Base-by-base conservation (phyloP, 176 grass and related monocot species). In the Oryza rufipogon region DNA sequence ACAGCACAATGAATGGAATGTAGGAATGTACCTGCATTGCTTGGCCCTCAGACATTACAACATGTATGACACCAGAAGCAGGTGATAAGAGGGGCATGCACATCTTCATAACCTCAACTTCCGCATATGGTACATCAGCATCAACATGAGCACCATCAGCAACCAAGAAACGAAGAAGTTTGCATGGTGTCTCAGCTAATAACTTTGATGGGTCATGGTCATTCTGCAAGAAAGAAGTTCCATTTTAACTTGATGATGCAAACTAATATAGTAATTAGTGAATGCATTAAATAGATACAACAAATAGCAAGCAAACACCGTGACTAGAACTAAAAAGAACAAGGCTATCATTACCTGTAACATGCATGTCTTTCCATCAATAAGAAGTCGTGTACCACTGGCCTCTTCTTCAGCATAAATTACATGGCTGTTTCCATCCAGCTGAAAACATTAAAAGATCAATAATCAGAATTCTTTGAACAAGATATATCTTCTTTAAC, bases 81-180 rank as follows among this genome's bases (percentile, higher is more conserved):
- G 96, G 96, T 1, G 89, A 87, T 26, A 99, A 77, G 70, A 99
- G 89, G 42, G 96, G 96, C 96, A 99, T 99, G 93, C 96, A 99
- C 96, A 99, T 99, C 81, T 99, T 99, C 96, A 99, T 99, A 83
- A 99, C 96, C 81, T 99, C 96, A 65, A 99, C 93, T 74, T 99
- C 96, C 4, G 96, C 91, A 30, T 99, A 99, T 64, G 96, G 91
- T 68, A 82, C 77, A 87, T 99, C 91, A 68, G 93, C 87, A 66
- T 95, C 89, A n/a, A 99, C 87, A 83, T 96, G 96, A 77, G 90
- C 88, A 69, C 91, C 93, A 90, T 99, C 93, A 66, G 93, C 77
- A 84, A 94, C 86, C 87, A 99, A 94, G 89, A 92, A 99, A 19
- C 96, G 93, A 87, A 99, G 93, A 85, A 99, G 89, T 79, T 99